A percentile compares a stretch with the other conserved stretches of the same genome.
Evolutionary conservation across 257 asterid species (phyloP).

Genomic region (Plantago major): DNA sequence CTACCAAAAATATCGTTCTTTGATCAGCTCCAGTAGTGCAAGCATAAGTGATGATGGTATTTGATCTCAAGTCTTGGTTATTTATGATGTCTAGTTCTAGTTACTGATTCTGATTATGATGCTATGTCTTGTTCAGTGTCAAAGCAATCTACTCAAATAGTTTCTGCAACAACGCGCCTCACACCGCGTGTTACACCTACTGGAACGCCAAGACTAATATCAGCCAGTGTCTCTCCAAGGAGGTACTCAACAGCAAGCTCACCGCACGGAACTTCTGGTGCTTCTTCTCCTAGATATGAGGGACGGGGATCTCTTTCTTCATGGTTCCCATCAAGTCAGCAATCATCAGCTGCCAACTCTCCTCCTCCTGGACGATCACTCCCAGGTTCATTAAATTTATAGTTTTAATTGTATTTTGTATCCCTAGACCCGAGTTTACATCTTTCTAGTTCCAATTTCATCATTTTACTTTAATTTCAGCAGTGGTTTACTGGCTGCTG

Average conservation of each 20-base stretch:
- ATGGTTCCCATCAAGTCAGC: conserved; percentile 93
- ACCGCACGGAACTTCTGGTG: conserved; percentile 62
- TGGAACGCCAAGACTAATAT: conserved; percentile 66
- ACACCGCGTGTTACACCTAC: conserved; percentile 75
- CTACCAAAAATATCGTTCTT: conserved; percentile 45
- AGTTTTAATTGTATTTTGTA: not conserved
- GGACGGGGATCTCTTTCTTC: conserved; percentile 71
- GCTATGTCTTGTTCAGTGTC: conserved; percentile 36
- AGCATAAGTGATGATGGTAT: conserved; percentile 34
- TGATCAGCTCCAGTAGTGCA: conserved; percentile 42
- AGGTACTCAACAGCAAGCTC: conserved; percentile 63
- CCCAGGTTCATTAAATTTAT: conserved; percentile 46
- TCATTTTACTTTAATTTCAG: too few relatives aligned
- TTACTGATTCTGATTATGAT: not conserved
- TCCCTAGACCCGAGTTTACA: too few relatives aligned
- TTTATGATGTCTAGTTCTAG: not conserved
- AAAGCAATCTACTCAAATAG: conserved; percentile 43
- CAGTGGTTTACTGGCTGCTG: conserved; percentile 1
- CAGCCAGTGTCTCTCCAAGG: conserved; percentile 73
- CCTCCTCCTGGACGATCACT: conserved; percentile 76
- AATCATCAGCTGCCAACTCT: conserved; percentile 92
- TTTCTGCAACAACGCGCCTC: conserved; percentile 56
- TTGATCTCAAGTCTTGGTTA: not conserved
- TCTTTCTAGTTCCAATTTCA: too few relatives aligned
- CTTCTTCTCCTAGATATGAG: conserved; percentile 59